A percentile compares a stretch with the other conserved stretches of the same genome.
These are phyloP conservation scores for Simplicillium aogashimaense DNA, from an alignment of 2,329 filamentous ascomycete species.

Conservation along the genomic window DNA sequence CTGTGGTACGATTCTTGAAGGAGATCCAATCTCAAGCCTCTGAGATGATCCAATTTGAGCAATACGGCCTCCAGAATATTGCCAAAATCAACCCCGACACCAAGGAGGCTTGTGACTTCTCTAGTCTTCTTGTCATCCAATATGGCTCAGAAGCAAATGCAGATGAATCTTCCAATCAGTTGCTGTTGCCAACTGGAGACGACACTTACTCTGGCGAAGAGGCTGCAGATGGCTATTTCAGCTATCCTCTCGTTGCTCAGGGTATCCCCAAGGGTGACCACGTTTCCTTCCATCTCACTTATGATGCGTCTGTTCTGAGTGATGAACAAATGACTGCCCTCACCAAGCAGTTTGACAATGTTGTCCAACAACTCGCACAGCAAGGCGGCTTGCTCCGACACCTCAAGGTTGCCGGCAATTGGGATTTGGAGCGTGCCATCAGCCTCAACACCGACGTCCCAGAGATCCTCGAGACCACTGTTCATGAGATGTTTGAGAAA, in stretches of 20 bases:
- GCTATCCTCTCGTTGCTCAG: slow-evolving; percentile 14
- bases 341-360: slow-evolving; percentile 7
- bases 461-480: slow-evolving; percentile 1
- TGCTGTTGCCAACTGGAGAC: slow-evolving; percentile 4
- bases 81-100: slow-evolving; percentile 5
- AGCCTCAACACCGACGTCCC: slow-evolving; percentile 6
- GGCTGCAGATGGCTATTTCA: slow-evolving; percentile 10
- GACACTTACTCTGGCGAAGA: slow-evolving; percentile 1
- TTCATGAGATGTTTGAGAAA: slow-evolving; percentile 17
- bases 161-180: slow-evolving; percentile 1
- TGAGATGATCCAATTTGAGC: slow-evolving; percentile 17
- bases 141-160: background rate
- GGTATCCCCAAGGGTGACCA: slow-evolving; percentile 6
- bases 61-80: slow-evolving; percentile 21
- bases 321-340: slow-evolving; percentile 9
- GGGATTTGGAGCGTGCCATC: slow-evolving; percentile 6
- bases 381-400: slow-evolving; percentile 2
- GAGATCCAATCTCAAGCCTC: slow-evolving; percentile 11
- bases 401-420: slow-evolving; percentile 7
- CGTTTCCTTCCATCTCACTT: slow-evolving; percentile 4
- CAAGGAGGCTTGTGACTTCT: slow-evolving; percentile 12
- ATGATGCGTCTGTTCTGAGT: slow-evolving; percentile 6
- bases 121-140: slow-evolving; percentile 19
- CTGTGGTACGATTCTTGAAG: slow-evolving; percentile 34
- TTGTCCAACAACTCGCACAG: slow-evolving; percentile 7